These are phyloP conservation scores for Blastomyces emzantsi DNA, from an alignment of 2,329 filamentous ascomycete species.

Conservation along the genomic window DNA sequence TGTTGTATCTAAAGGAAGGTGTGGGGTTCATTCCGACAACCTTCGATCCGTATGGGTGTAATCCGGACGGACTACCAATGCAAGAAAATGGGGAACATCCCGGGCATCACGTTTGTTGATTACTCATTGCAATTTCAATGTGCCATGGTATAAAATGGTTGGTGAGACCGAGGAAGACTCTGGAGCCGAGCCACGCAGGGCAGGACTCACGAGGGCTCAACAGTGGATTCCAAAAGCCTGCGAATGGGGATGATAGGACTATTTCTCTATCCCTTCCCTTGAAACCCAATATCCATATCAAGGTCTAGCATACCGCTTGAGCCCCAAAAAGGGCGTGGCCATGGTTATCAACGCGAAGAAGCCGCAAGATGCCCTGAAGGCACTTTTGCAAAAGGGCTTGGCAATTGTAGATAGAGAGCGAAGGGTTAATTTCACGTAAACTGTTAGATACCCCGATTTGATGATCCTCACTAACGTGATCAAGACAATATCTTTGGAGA, in stretches of 20 bases:
- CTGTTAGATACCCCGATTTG: background rate
- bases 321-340: background rate
- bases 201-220: background rate
- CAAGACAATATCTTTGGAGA: background rate
- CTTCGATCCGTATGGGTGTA: conserved; percentile 26
- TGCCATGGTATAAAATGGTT: background rate
- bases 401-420: background rate
- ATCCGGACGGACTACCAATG: conserved; percentile 1
- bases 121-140: background rate
- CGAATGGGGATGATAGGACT: background rate
- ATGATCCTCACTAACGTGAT: background rate
- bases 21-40: conserved; percentile 37
- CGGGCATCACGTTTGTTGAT: conserved; percentile 8
- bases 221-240: background rate
- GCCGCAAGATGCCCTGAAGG: background rate
- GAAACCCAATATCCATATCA: background rate
- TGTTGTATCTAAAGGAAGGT: conserved; percentile 65
- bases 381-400: background rate
- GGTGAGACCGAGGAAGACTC: background rate
- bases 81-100: conserved; percentile 15
- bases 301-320: background rate
- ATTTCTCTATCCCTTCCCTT: background rate
- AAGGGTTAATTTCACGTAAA: background rate
- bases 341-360: background rate
- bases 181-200: no score